Conservation (phyloP, 495 filamentous ascomycete genomes). For the Aspergillus wentii region DNA sequence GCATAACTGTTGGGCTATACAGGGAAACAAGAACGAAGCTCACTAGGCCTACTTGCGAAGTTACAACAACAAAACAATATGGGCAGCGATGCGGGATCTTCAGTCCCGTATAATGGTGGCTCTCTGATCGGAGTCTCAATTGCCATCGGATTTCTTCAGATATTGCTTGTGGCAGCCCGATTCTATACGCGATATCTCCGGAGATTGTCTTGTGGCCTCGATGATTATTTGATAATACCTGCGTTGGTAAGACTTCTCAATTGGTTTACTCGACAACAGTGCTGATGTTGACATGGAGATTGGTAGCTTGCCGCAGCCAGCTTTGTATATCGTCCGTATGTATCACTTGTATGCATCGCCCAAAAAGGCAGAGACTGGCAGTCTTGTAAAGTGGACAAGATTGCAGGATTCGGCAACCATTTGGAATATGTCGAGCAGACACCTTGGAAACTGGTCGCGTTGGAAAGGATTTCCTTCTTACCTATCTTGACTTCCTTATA, state of each 20-base stretch:
- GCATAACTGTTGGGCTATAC: too few relatives aligned
- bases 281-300: constrained; percentile 5
- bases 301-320: constrained; percentile 9
- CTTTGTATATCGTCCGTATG: constrained; percentile 14
- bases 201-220: constrained; percentile 12
- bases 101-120: constrained; percentile 8
- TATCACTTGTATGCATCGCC: background rate
- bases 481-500: background rate
- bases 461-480: constrained; percentile 8
- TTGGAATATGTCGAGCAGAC: constrained; percentile 10
- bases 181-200: constrained; percentile 23
- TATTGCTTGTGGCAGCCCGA: constrained; percentile 21
- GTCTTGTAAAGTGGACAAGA: constrained; percentile 9
- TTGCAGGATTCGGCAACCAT: constrained; percentile 14
- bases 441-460: constrained; percentile 6
- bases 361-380: background rate
- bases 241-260: constrained; percentile 15
- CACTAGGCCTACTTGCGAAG: too few relatives aligned
- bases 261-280: constrained; percentile 1
- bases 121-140: constrained; percentile 10
- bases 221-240: constrained; percentile 26
- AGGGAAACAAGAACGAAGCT: too few relatives aligned
- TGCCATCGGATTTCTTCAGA: constrained; percentile 13
- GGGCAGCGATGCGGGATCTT: too few relatives aligned
- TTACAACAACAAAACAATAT: too few relatives aligned